phyloP scores from a whole-genome alignment of 1,284 basidiomycete species.

The Rhizoctonia solani region DNA sequence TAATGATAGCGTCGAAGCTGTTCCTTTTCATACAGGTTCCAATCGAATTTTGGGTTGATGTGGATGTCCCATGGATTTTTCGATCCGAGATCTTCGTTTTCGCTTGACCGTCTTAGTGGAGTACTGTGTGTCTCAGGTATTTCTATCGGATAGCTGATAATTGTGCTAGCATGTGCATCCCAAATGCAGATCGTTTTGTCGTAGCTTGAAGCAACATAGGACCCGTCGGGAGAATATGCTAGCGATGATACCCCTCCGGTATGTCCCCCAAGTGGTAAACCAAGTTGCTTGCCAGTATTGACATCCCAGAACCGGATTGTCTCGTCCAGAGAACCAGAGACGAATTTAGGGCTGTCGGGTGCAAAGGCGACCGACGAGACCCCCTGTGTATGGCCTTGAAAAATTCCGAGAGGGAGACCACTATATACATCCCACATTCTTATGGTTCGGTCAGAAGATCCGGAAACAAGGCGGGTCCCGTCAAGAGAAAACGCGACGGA shows the following conservation, averaged over 20 bases:
- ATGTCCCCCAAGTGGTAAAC: not conserved
- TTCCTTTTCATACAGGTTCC: too few species aligned
- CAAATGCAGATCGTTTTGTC: not conserved
- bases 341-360: conserved; percentile 28
- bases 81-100: too few species aligned
- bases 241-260: not conserved
- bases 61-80: too few species aligned
- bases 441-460: not conserved
- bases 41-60: too few species aligned
- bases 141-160: too few species aligned
- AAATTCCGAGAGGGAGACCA: not conserved
- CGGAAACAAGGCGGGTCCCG: not conserved
- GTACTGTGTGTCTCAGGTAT: too few species aligned
- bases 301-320: conserved; percentile 35
- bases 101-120: too few species aligned
- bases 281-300: not conserved
- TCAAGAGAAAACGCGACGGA: not conserved
- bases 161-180: too few species aligned
- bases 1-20: too few species aligned
- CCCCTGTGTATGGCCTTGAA: not conserved
- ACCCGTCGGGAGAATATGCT: not conserved
- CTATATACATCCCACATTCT: not conserved
- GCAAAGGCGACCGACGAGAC: conserved; percentile 6
- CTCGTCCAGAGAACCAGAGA: conserved; percentile 28
- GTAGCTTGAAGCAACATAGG: not conserved